phyloP scores from a whole-genome alignment of 140 eudicot genomes.

The Ambrosia hybrid region DNA sequence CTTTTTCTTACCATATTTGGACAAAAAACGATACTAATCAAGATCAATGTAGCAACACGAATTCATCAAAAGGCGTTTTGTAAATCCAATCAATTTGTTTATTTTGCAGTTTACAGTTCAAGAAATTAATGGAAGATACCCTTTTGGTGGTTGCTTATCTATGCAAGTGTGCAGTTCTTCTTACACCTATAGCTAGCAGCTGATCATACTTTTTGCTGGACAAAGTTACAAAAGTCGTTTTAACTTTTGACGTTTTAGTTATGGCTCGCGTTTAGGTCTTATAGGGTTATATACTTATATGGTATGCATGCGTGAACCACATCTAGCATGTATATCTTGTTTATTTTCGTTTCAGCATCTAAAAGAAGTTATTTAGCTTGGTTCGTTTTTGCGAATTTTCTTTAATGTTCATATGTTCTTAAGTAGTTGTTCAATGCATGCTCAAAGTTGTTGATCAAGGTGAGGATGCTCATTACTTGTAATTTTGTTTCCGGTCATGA shows the following conservation, averaged over 20 bases:
- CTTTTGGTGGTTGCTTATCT: conserved; percentile 14
- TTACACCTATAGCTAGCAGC: conserved; percentile 19
- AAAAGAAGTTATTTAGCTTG: background rate
- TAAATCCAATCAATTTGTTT: conserved; percentile 12
- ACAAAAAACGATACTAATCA: background rate
- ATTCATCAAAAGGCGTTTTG: background rate
- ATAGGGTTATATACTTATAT: conserved; percentile 6
- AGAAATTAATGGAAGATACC: conserved; percentile 18
- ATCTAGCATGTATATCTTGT: conserved; percentile 17
- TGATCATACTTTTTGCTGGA: conserved; percentile 20
- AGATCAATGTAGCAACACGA: background rate
- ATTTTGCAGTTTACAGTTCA: conserved; percentile 10
- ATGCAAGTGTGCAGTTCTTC: conserved; percentile 29
- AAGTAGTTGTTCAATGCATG: background rate
- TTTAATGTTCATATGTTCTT: background rate
- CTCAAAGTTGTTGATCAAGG: background rate
- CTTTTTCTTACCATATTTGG: background rate
- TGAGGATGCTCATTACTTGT: background rate
- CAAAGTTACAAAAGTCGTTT: conserved; percentile 9
- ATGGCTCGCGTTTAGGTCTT: background rate
- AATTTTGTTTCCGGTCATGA: background rate
- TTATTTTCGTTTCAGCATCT: background rate
- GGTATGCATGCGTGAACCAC: conserved; percentile 9
- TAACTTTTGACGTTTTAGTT: background rate
- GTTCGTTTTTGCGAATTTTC: background rate